A percentile compares a stretch with the other conserved stretches of the same genome.
phyloP scores from a whole-genome alignment of 1,139 yeast species.

The Saccharomycopsis hybrid region DNA sequence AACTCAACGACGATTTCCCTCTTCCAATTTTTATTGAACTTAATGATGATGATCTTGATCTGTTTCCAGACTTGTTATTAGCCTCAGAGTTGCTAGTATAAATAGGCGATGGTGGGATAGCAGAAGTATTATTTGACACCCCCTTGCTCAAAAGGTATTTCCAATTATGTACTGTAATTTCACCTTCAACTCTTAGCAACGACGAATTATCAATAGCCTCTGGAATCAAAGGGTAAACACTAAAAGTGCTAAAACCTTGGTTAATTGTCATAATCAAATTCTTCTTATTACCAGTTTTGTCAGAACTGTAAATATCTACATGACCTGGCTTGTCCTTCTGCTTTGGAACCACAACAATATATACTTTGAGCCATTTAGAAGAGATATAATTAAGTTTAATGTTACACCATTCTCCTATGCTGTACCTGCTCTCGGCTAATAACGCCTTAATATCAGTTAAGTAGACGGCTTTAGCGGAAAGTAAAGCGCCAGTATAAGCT shows the following conservation, averaged over 20 bases:
- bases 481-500: slow-evolving; percentile 90
- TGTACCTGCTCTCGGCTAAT: slow-evolving; percentile 69
- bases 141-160: slow-evolving; percentile 13
- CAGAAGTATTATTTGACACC: slow-evolving; percentile 4
- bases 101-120: slow-evolving; percentile 15
- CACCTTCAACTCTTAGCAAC: slow-evolving; percentile 69
- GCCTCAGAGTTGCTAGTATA: slow-evolving; percentile 4
- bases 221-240: slow-evolving; percentile 70
- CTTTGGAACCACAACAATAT: slow-evolving; percentile 22
- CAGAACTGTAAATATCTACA: slow-evolving; percentile 23
- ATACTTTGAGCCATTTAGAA: slow-evolving; percentile 20
- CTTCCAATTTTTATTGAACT: slow-evolving; percentile 14
- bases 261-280: slow-evolving; percentile 63
- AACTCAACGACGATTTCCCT: slow-evolving; percentile 11
- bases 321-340: slow-evolving; percentile 25
- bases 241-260: slow-evolving; percentile 57
- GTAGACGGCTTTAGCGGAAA: slow-evolving; percentile 81
- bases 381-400: slow-evolving; percentile 17
- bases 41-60: slow-evolving; percentile 24
- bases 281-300: slow-evolving; percentile 40
- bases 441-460: slow-evolving; percentile 82
- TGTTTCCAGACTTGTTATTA: slow-evolving; percentile 13
- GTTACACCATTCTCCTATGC: slow-evolving; percentile 23
- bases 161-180: slow-evolving; percentile 34
- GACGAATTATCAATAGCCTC: slow-evolving; percentile 68